Evolutionary conservation across 2,329 filamentous ascomycete genomes (phyloP), one percentile per base, ranked within the genome.

Genomic region (Phyllosticta ampelicida): DNA sequence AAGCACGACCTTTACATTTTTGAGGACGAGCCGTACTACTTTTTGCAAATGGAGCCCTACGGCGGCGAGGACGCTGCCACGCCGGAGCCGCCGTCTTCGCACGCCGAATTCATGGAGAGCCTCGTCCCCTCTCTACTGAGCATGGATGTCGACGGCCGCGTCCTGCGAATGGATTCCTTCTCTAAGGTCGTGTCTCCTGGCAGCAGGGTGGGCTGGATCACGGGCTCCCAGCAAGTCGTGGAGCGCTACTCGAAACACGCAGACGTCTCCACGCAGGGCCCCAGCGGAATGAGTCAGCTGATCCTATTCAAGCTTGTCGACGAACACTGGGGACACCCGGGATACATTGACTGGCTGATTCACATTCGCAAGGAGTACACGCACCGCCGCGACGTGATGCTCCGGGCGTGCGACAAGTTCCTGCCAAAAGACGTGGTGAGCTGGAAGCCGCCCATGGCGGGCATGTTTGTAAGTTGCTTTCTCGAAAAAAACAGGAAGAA

Each of bases 11-110:
- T 96, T 48, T 87, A 83, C 74, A 91, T 96, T 68, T 76, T 96
- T 64, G 91, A 96, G 75, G 91, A 96, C 69, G 91, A 96, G 70
- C 91, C 91, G 1, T 96, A 96, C 75, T 96, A 95, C 74, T 96
- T 92, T 75, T 78, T 96, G 36, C 91, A 96, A 73, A 89, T 90
- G 86, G 83, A 88, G 65, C 83, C 86, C 0, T 92, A 90, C 73
- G 79, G 79, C 1, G 79, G 81, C 13, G 73, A 77, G 29, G 71
- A 78, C 62, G 72, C 77, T 16, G 73, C 77, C 3, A 80, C 82
- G 6, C 77, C 81, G 0, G 19, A 16, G 28, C 56, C 56, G 56
- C 85, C 86, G 6, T 72, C 77, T 36, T 82, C 75, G 11, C 81
- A 89, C 57, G 81, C 86, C 3, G 85, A 86, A 10, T 96, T 96